These are phyloP conservation scores for Mycena galericulata DNA, from an alignment of 768 basidiomycete species.

Conservation along the genomic window DNA sequence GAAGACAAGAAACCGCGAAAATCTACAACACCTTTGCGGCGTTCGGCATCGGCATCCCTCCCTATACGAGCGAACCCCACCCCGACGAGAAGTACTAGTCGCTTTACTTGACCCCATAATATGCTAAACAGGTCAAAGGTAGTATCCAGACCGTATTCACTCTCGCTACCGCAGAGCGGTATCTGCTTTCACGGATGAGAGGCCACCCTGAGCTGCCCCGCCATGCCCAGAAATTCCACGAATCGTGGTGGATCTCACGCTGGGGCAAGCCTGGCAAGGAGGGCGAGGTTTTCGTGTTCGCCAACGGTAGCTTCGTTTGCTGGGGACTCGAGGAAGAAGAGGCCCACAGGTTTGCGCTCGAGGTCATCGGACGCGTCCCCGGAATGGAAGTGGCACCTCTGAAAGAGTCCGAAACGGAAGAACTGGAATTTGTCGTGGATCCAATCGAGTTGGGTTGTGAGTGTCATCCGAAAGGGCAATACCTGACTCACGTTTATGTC, in stretches of 20 bases:
- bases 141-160: constrained; percentile 81
- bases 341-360: constrained; percentile 72
- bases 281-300: constrained; percentile 91
- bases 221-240: constrained; percentile 72
- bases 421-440: constrained; percentile 93
- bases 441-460: constrained; percentile 80
- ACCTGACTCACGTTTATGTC: constrained; percentile 30
- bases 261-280: constrained; percentile 68
- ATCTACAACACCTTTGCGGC: constrained; percentile 81
- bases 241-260: constrained; percentile 83
- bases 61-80: constrained; percentile 90
- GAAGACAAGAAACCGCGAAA: constrained; percentile 52
- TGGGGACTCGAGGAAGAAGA: constrained; percentile 89
- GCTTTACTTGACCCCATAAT: constrained; percentile 51
- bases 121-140: constrained; percentile 53
- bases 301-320: constrained; percentile 89
- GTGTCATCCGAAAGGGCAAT: constrained; percentile 30
- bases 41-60: constrained; percentile 86
- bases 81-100: constrained; percentile 80
- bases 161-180: constrained; percentile 88
- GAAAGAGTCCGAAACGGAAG: constrained; percentile 83
- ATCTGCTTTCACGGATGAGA: constrained; percentile 74
- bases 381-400: constrained; percentile 75
- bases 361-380: constrained; percentile 66
- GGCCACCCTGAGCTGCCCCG: constrained; percentile 62